Evolutionary conservation across 805 yeast genomes (phyloP), one percentile per base, ranked within the genome.

Genomic region (Nakazawaea wickerhamii): DNA sequence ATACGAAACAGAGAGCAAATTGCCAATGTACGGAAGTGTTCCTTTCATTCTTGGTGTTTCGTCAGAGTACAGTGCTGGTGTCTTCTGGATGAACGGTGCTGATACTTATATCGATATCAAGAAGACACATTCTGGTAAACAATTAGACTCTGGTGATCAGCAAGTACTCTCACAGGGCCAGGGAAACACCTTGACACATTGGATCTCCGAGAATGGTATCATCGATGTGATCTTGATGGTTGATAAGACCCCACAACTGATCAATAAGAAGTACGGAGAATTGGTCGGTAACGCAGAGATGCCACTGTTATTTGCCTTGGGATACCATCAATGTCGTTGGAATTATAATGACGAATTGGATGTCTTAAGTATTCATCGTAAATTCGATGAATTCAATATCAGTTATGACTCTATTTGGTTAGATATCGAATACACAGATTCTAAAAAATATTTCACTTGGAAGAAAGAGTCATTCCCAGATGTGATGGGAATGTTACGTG

Each of bases 261-360:
- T 93, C 18, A 72, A 81, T 31, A 55, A 67, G 32, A 68, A 78
- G 26, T 91, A 84, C 58, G 82, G 88, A 1, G 50, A 58, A 2
- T 59, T 93, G 14, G 81, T 95, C 0, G 99, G 99, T 0, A 73
- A 64, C 45, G 71, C 89, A 0, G 60, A 69, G 6, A 61, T 93
- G 9, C 99, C 99, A 1, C 84, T 79, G 49, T 49, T 81, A 33
- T 84, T 89, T 53, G 70, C 96, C 0, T 60, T 89, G 11, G 98
- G 95, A 0, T 87, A 93, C 57, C 98, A 93, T 57, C 99, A 93
- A 62, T 91, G 96, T 57, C 75, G 98, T 55, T 93, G 99, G 99
- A 93, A 93, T 60, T 93, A 93, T 64, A 86, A 87, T 57, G 90
- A 84, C 52, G 90, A 86, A 55, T 70, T 71, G 9, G 99, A 93